phyloP scores from a whole-genome alignment of 2,329 filamentous ascomycete genomes.

The Fusarium abutilonis region DNA sequence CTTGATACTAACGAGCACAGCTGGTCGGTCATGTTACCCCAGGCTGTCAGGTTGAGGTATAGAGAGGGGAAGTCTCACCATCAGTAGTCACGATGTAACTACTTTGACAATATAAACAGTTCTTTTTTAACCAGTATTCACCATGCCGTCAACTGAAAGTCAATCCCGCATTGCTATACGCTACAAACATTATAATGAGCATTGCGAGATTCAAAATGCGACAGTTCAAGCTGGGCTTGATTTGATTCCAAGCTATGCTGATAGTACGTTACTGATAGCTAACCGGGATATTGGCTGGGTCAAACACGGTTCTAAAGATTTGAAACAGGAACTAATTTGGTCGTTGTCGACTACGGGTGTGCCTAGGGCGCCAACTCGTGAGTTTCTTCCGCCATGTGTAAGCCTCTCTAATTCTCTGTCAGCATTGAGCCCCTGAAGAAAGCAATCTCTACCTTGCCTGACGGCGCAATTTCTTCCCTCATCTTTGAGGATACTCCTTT shows the following conservation, averaged over 20 bases:
- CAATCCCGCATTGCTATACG: slow-evolving; percentile 18
- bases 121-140: too few relatives aligned
- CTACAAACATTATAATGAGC: slow-evolving; percentile 11
- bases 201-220: slow-evolving; percentile 12
- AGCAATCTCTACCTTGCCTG: not conserved
- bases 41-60: not conserved
- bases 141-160: not conserved
- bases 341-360: slow-evolving; percentile 7
- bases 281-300: too few relatives aligned
- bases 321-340: not conserved
- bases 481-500: slow-evolving; percentile 13
- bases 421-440: slow-evolving; percentile 9
- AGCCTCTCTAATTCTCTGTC: not conserved
- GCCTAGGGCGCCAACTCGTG: slow-evolving; percentile 13
- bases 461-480: not conserved
- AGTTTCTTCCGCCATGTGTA: rapidly evolving
- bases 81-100: not conserved
- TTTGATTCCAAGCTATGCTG: not conserved
- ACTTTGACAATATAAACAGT: not conserved
- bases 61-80: not conserved
- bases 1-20: not conserved
- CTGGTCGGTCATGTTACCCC: too few relatives aligned
- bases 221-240: slow-evolving; percentile 1
- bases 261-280: rapidly evolving
- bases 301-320: rapidly evolving